A percentile compares a stretch with the other conserved stretches of the same genome.
phyloP scores from a whole-genome alignment of 2,329 filamentous ascomycete species.

The Endoconidiophora polonica region DNA sequence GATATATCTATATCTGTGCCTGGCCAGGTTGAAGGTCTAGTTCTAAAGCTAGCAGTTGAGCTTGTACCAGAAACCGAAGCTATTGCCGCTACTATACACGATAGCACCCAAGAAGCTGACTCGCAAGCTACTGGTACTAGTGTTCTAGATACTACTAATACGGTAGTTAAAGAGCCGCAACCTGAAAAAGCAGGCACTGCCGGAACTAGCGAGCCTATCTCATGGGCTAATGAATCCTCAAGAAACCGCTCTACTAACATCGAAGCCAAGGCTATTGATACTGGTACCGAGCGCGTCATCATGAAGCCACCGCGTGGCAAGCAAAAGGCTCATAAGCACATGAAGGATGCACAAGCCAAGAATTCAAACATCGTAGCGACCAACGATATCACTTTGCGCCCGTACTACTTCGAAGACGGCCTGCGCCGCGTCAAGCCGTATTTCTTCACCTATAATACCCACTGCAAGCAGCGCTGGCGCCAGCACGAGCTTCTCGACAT shows the following conservation, averaged over 20 bases:
- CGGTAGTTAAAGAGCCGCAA: not conserved
- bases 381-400: conserved; percentile 31
- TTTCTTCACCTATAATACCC: conserved; percentile 87
- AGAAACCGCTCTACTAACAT: conserved; percentile 9
- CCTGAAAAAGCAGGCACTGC: not conserved
- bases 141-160: not conserved
- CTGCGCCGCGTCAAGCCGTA: conserved; percentile 75
- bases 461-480: conserved; percentile 86
- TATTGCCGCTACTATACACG: not conserved
- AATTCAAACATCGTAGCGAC: conserved; percentile 10
- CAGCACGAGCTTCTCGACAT: conserved; percentile 68
- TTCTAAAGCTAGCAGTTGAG: too few relatives aligned
- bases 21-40: not conserved
- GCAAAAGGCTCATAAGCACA: conserved; percentile 13
- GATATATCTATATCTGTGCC: not conserved
- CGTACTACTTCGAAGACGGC: conserved; percentile 71
- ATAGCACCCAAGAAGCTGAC: not conserved
- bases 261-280: conserved; percentile 2
- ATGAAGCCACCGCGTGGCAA: conserved; percentile 8
- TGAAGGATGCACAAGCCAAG: conserved; percentile 7
- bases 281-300: conserved; percentile 11
- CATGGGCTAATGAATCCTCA: conserved; percentile 9
- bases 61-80: not conserved
- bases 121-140: not conserved
- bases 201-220: not conserved